These are phyloP conservation scores for Aspergillus quadricinctus DNA, from an alignment of 2,329 filamentous ascomycete genomes.

Conservation along the genomic window DNA sequence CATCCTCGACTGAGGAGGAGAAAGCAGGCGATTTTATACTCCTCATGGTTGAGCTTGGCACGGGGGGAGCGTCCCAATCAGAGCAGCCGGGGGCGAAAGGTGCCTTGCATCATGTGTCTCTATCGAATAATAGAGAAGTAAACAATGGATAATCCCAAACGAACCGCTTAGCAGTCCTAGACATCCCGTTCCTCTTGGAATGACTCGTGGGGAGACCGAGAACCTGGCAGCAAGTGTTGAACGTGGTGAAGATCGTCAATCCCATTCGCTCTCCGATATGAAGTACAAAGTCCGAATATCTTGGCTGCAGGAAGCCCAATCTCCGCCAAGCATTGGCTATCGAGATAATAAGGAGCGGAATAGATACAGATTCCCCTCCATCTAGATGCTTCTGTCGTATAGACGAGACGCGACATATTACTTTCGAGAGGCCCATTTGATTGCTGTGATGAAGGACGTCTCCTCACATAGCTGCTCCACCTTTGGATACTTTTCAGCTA, in stretches of 20 bases:
- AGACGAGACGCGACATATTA: no score
- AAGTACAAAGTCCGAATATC: not conserved
- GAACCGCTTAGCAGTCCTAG: not conserved
- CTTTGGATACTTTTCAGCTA: no score
- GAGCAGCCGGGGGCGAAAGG: not conserved
- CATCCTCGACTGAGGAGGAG: not conserved
- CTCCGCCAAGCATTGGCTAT: not conserved
- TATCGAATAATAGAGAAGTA: not conserved
- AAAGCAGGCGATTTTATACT: not conserved
- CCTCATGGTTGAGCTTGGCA: not conserved
- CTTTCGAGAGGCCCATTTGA: no score
- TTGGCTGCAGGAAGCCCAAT: not conserved
- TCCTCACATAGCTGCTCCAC: no score
- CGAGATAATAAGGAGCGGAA: not conserved
- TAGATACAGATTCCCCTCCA: no score
- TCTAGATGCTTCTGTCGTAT: no score
- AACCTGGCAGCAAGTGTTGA: not conserved
- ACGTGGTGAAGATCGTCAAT: conserved; percentile 6
- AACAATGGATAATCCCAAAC: not conserved
- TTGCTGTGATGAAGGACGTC: no score
- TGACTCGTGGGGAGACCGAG: not conserved
- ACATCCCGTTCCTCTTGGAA: not conserved
- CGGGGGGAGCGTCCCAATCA: not conserved
- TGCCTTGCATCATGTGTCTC: not conserved
- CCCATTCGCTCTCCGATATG: conserved; percentile 6